Conservation (phyloP, 73 alveolate species). For the Paraurostyla sp. region DNA sequence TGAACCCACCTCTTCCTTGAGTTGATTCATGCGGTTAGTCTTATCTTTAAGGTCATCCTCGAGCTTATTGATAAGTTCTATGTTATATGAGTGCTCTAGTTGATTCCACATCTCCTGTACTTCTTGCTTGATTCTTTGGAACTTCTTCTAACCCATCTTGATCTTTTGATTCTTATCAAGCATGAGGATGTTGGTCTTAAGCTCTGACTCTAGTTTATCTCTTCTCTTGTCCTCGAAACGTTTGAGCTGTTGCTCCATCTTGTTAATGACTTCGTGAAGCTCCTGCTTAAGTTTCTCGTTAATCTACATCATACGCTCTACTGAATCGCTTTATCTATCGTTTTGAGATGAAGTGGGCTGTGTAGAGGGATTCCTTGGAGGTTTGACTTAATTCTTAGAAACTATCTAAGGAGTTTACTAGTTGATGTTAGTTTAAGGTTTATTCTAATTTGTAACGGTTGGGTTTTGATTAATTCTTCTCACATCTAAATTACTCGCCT, state of each 20-base stretch:
- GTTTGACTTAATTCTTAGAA: not conserved
- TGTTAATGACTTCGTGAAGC: slow-evolving; percentile 30
- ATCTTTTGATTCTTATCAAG: slow-evolving; percentile 37
- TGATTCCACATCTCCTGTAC: slow-evolving; percentile 65
- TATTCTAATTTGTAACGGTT: not conserved
- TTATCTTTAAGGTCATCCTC: slow-evolving; percentile 73
- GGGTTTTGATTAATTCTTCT: not conserved
- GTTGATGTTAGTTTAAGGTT: not conserved
- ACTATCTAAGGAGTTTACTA: not conserved
- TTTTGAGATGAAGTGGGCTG: not conserved
- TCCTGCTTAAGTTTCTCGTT: slow-evolving; percentile 65
- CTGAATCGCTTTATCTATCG: slow-evolving; percentile 25
- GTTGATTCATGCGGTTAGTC: not conserved
- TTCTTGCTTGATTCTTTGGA: slow-evolving; percentile 52
- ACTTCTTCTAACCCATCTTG: slow-evolving; percentile 45
- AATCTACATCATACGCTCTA: slow-evolving; percentile 43
- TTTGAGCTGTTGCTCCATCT: slow-evolving; percentile 42
- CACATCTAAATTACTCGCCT: slow-evolving; percentile 18
- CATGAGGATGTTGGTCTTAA: not conserved
- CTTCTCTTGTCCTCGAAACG: slow-evolving; percentile 48
- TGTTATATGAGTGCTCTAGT: slow-evolving; percentile 71
- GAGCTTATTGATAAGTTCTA: slow-evolving; percentile 56
- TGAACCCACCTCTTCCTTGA: slow-evolving; percentile 34
- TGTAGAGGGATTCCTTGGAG: not conserved
- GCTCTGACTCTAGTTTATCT: slow-evolving; percentile 36